phyloP scores from a whole-genome alignment of 1,284 basidiomycete species.

The Lignosus rhinocerotis region DNA sequence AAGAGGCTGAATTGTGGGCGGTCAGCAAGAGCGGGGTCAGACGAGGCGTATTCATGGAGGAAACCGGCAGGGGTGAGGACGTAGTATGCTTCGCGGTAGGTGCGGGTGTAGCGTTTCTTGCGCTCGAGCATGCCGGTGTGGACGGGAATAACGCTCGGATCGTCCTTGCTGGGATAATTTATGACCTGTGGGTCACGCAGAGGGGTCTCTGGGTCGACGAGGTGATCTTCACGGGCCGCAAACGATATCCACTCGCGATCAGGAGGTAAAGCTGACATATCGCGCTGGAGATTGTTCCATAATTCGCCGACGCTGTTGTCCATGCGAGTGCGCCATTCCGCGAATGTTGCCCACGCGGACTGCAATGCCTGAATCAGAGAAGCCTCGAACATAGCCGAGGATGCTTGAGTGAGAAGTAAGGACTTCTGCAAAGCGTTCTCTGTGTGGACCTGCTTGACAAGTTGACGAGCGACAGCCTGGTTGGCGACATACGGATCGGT shows the following conservation, averaged over 20 bases:
- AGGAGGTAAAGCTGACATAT: conserved; percentile 85
- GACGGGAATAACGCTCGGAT: conserved; percentile 86
- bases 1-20: conserved; percentile 89
- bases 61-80: conserved; percentile 96
- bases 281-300: conserved; percentile 74
- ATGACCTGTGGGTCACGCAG: conserved; percentile 81
- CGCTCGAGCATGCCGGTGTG: conserved; percentile 93
- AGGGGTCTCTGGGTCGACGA: conserved; percentile 96
- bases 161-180: conserved; percentile 92
- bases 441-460: conserved; percentile 93
- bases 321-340: conserved; percentile 96
- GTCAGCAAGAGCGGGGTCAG: conserved; percentile 69
- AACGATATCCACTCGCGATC: conserved; percentile 98
- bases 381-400: conserved; percentile 96
- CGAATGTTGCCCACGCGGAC: conserved; percentile 96
- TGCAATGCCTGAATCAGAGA: conserved; percentile 95
- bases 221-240: conserved; percentile 91
- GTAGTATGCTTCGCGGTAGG: conserved; percentile 88
- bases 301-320: conserved; percentile 78
- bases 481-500: conserved; percentile 89
- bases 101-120: conserved; percentile 95
- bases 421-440: conserved; percentile 98
- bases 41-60: conserved; percentile 87
- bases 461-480: conserved; percentile 81
- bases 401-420: conserved; percentile 99